phyloP scores from a whole-genome alignment of 352 stramenopile species.

The Globisporangium canariense region DNA sequence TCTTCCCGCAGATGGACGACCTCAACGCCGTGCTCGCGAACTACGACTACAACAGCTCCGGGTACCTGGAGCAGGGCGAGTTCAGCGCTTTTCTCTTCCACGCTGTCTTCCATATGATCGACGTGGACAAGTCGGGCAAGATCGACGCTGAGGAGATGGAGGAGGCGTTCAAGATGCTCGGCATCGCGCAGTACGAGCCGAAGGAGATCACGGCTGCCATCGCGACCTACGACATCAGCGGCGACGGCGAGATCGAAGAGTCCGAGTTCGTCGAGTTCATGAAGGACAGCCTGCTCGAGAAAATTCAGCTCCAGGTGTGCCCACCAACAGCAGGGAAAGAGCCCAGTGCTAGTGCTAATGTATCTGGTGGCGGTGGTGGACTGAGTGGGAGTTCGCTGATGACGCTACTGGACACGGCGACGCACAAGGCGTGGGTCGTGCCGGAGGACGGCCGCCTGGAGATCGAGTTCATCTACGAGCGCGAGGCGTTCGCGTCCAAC shows the following conservation, averaged over 20 bases:
- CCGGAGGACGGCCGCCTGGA: constrained; percentile 60
- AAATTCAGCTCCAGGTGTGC: constrained; percentile 50
- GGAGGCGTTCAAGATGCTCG: constrained; percentile 69
- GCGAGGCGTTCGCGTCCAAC: constrained; percentile 54
- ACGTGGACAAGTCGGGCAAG: constrained; percentile 65
- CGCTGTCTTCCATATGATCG: constrained; percentile 73
- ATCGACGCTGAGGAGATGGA: constrained; percentile 76
- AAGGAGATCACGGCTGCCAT: constrained; percentile 66
- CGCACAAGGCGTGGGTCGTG: constrained; percentile 61
- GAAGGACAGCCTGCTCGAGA: constrained; percentile 54
- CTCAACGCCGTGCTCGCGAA: constrained; percentile 41
- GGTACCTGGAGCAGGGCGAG: constrained; percentile 48
- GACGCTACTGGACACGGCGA: constrained; percentile 44
- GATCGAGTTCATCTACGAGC: constrained; percentile 79
- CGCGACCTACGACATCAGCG: constrained; percentile 67
- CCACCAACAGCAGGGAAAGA: neutral
- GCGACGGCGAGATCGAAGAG: constrained; percentile 76
- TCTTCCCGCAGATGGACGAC: constrained; percentile 54
- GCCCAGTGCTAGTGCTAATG: neutral
- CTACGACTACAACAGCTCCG: constrained; percentile 51
- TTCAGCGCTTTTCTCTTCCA: constrained; percentile 74
- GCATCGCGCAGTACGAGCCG: constrained; percentile 52
- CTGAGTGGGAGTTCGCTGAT: constrained; percentile 15
- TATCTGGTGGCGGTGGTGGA: neutral
- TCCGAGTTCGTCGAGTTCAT: constrained; percentile 84